Percentiles rank a stretch among this genome's conserved stretches.
Conservation (phyloP, 1,284 basidiomycete species). For the Kwoniella shivajii region DNA sequence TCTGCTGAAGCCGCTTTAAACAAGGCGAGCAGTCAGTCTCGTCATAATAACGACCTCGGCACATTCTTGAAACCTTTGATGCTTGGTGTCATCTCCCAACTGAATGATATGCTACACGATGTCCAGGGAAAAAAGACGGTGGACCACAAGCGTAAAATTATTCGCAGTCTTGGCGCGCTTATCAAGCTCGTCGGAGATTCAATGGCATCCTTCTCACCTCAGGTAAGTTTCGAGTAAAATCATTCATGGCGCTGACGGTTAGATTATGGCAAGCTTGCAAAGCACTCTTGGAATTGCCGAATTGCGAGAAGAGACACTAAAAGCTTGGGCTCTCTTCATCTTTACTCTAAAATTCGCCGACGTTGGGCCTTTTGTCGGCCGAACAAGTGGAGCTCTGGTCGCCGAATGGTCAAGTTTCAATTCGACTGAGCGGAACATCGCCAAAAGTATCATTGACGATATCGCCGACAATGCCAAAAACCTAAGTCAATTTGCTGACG, state of each 20-base stretch:
- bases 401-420: constrained; percentile 73
- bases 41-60: constrained; percentile 55
- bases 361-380: constrained; percentile 80
- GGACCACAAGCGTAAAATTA: constrained; percentile 68
- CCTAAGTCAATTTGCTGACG: constrained; percentile 63
- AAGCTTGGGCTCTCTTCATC: constrained; percentile 81
- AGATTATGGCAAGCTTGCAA: constrained; percentile 98
- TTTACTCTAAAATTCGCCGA: constrained; percentile 70
- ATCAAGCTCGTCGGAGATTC: constrained; percentile 70
- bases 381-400: constrained; percentile 83
- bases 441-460: constrained; percentile 69
- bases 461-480: constrained; percentile 66
- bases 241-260: constrained; percentile 15
- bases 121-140: constrained; percentile 71
- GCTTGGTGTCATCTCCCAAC: constrained; percentile 75
- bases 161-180: constrained; percentile 77
- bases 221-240: constrained; percentile 60
- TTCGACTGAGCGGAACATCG: constrained; percentile 60
- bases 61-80: constrained; percentile 71
- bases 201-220: constrained; percentile 75
- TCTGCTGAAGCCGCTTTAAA: constrained; percentile 67
- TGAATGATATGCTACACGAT: constrained; percentile 82
- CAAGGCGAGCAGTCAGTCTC: constrained; percentile 56
- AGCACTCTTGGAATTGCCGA: constrained; percentile 72
- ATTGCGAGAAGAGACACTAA: constrained; percentile 75